Conservation (phyloP, 352 stramenopile genomes). For the Plasmopara halstedii region DNA sequence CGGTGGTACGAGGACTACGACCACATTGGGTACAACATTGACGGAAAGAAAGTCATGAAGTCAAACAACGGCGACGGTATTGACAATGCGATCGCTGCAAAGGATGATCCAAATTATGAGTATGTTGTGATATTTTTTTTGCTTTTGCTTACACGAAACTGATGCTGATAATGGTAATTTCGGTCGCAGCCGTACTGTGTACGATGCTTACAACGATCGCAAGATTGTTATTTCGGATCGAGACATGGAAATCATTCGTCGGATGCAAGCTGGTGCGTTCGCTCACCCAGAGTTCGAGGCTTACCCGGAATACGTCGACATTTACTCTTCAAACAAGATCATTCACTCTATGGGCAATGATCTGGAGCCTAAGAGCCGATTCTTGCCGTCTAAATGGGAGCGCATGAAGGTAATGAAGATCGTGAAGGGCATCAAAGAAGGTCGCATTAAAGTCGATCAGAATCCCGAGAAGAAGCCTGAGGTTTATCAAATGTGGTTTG, state of each 20-base stretch:
- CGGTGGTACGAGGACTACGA: constrained; percentile 99
- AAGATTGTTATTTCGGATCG: constrained; percentile 95
- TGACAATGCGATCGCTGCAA: constrained; percentile 79
- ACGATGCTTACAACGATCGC: constrained; percentile 98
- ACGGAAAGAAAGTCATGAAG: constrained; percentile 95
- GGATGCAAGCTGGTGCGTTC: constrained; percentile 92
- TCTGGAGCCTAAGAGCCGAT: constrained; percentile 88
- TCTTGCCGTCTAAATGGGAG: constrained; percentile 96
- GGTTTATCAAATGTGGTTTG: constrained; percentile 90
- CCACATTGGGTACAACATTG: constrained; percentile 98
- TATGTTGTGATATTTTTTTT: constrained; percentile 25
- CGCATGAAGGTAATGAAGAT: constrained; percentile 97
- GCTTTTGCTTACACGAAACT: constrained; percentile 2
- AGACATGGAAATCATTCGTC: constrained; percentile 97
- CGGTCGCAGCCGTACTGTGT: constrained; percentile 87
- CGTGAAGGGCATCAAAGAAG: constrained; percentile 95
- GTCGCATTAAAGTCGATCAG: constrained; percentile 88
- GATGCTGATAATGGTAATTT: constrained; percentile 5
- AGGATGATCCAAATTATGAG: constrained; percentile 91
- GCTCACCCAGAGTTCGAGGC: constrained; percentile 90
- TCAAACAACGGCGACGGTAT: constrained; percentile 86
- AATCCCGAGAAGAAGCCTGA: constrained; percentile 89
- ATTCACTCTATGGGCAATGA: constrained; percentile 86
- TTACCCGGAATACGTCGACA: constrained; percentile 87
- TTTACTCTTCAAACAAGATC: constrained; percentile 84